Base-by-base conservation (phyloP, 1,284 basidiomycete genomes). In the Sphaerobolus stellatus region DNA sequence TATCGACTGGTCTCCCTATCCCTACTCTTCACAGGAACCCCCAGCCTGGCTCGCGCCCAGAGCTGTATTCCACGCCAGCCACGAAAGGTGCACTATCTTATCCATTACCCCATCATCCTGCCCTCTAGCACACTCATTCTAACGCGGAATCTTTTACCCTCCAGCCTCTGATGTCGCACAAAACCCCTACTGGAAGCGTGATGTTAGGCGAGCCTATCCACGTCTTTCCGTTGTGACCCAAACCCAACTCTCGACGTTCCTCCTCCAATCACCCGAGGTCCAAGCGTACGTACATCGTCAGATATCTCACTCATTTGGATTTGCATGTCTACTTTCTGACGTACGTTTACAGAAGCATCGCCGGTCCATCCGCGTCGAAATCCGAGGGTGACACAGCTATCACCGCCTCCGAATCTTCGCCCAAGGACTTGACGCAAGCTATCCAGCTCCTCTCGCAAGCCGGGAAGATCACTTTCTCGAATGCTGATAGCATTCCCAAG, bases 151-250 rank as follows among this genome's bases (percentile, higher is more conserved):
- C 13, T n/a, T 36, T 43, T n/a, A 14, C 28, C 41, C 41, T 43
- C 28, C 60, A 92, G 89, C 90, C 20, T 91, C 88, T 48, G 90
- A 92, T 70, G 81, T 81, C 45, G 89, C 90, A 22, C 78, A 90
- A 73, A 92, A 92, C 70, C 88, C 88, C 60, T 98, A 98, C 81
- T 93, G 87, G 86, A 92, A 94, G 73, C 91, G 94, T 58, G 94
- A 98, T 74, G 90, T 94, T 64, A 86, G 95, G 57, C 85, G 94
- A 57, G 85, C 86, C 53, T 97, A 94, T 72, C 94, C 94, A 29
- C 88, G 88, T 65, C 84, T 94, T 40, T 93, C 88, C 11, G 85
- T 90, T 28, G 81, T 92, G 61, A 92, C 88, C 18, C 90, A 94
- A 76, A 70, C 78, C 18, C 87, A 92, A 68, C 78, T 94, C 36